Percentiles rank a stretch among this genome's conserved stretches.
phyloP scores from a whole-genome alignment of 495 filamentous ascomycete species.

The Astrothelium macrocarpum region DNA sequence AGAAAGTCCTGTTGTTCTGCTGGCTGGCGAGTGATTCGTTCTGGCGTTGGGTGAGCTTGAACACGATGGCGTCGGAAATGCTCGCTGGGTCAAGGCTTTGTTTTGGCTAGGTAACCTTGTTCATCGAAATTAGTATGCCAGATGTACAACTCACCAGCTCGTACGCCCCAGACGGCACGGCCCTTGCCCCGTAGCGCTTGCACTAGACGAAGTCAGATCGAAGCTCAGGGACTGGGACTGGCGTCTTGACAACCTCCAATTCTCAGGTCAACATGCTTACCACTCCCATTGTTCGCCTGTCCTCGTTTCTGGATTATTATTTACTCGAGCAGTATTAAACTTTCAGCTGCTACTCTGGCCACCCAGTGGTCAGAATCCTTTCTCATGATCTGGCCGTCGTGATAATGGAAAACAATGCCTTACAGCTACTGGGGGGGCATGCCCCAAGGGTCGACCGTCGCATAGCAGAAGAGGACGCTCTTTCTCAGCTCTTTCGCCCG shows the following conservation, averaged over 20 bases:
- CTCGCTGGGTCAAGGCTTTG: too few species aligned
- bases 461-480: background rate
- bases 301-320: background rate
- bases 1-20: too few species aligned
- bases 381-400: background rate
- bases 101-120: too few species aligned
- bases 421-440: background rate
- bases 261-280: background rate
- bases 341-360: background rate
- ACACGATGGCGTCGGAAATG: background rate
- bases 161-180: background rate
- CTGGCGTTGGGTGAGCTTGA: background rate
- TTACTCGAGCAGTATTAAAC: background rate
- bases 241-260: background rate
- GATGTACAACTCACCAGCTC: background rate
- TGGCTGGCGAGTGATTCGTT: background rate
- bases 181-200: background rate
- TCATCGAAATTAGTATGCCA: too few species aligned
- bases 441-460: background rate
- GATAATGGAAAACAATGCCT: background rate
- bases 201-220: background rate
- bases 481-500: background rate
- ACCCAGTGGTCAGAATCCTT: background rate
- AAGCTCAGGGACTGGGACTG: background rate
- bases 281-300: background rate